These are phyloP conservation scores for Candida methanosorbosa DNA, from an alignment of 805 yeast species.

Conservation along the genomic window DNA sequence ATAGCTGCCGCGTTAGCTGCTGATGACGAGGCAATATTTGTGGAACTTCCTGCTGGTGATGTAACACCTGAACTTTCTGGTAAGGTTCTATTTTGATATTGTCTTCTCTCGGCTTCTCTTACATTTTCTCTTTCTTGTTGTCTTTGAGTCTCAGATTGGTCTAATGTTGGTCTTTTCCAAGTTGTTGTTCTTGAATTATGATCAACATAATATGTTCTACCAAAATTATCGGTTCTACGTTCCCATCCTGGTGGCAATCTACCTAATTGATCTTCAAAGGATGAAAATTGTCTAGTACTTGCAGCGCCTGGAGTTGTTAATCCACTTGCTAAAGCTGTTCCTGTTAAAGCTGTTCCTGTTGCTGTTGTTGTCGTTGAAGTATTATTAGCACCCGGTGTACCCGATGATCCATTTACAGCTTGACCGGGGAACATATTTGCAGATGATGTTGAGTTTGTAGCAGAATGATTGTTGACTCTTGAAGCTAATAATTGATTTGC, in stretches of 20 bases:
- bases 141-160: slow-evolving; percentile 66
- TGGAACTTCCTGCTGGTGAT: slow-evolving; percentile 26
- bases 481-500: too few species aligned
- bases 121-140: slow-evolving; percentile 50
- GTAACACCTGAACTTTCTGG: slow-evolving; percentile 47
- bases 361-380: slow-evolving; percentile 11
- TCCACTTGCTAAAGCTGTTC: neutral
- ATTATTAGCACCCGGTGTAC: slow-evolving; percentile 16
- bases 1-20: slow-evolving; percentile 32
- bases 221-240: slow-evolving; percentile 93
- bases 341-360: slow-evolving; percentile 1
- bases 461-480: too few species aligned
- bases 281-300: slow-evolving; percentile 60
- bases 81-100: slow-evolving; percentile 82
- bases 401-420: slow-evolving; percentile 11
- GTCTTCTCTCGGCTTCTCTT: slow-evolving; percentile 84
- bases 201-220: slow-evolving; percentile 96
- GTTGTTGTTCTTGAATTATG: slow-evolving; percentile 97
- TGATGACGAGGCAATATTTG: slow-evolving; percentile 32
- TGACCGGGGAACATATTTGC: slow-evolving; percentile 18
- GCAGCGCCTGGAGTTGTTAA: neutral
- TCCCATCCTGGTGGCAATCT: slow-evolving; percentile 99
- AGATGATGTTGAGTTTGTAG: too few species aligned
- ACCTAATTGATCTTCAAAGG: slow-evolving; percentile 96
- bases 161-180: slow-evolving; percentile 94